Base-by-base conservation (phyloP, 2,329 filamentous ascomycete species). In the Tolypocladium capitatum region DNA sequence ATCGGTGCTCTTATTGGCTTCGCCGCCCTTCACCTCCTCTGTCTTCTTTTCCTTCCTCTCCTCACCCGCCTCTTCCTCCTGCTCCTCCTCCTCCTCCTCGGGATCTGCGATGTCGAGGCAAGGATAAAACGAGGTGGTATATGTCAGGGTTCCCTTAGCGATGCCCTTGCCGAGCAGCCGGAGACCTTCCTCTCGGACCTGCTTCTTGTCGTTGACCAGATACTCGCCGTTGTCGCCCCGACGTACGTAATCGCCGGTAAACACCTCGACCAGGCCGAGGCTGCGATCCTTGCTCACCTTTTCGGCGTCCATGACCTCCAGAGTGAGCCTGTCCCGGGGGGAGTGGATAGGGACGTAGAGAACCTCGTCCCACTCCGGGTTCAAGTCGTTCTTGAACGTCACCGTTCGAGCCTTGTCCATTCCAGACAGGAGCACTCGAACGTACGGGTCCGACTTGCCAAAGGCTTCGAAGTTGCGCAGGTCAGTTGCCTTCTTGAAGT, bases 251-350 rank as follows among this genome's bases (percentile, higher is more conserved):
- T 97, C 87, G 18, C 81, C 73, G 9, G 84, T 82, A 46, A 78
- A 73, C 27, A 96, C 66, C 55, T 97, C 90, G 18, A 92, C 69
- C 47, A 84, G 74, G 46, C 92, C 92, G 32, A 98, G 75, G 38
- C 85, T 85, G 48, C 92, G 84, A 64, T 98, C 92, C 62, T 89
- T 92, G 58, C 87, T 87, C 60, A 97, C 75, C 56, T 82, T 90
- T 67, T 98, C 92, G 51, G 92, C 81, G 58, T 98, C 92, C 91
- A 98, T 95, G 54, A 97, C 89, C 64, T 98, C 92, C 18, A 98
- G 69, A 1, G 82, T 81, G 30, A 98, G 72, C 59, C 85, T 88
- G 63, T 98, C 92, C 31, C 87, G 83, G 14, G 77, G 59, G 7
- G 83, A 89, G 63, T 96, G 91, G 49, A 98, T 78, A 1, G 94